A percentile compares a stretch with the other conserved stretches of the same genome.
Evolutionary conservation across 495 filamentous ascomycete species (phyloP).

Genomic region (Penicillium angulare): DNA sequence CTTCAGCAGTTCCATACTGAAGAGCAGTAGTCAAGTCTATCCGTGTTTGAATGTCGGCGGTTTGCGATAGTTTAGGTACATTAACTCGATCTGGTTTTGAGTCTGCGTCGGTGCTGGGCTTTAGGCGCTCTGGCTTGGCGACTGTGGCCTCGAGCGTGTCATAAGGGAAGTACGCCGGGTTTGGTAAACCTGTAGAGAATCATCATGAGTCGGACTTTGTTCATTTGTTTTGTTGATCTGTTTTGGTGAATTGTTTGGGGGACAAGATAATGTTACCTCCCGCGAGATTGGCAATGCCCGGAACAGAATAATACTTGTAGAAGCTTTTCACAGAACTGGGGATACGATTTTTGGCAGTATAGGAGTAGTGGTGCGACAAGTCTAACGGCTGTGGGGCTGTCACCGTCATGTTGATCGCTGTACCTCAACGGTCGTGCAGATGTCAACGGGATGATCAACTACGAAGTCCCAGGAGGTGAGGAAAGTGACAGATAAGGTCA

Average conservation of each 20-base stretch:
- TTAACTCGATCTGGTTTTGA: constrained; percentile 50
- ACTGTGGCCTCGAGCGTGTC: constrained; percentile 83
- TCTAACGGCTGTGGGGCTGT: constrained; percentile 56
- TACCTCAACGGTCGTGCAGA: constrained; percentile 24
- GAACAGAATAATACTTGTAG: constrained; percentile 82
- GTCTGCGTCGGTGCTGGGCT: constrained; percentile 57
- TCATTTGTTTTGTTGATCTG: too few species aligned
- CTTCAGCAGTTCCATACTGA: constrained; percentile 79
- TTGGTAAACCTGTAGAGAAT: constrained; percentile 63
- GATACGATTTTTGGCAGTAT: constrained; percentile 59
- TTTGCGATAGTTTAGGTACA: constrained; percentile 64
- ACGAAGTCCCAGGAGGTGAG: neutral
- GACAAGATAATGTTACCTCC: constrained; percentile 59
- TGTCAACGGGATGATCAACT: neutral
- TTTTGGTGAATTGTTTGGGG: too few species aligned
- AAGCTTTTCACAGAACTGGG: constrained; percentile 70
- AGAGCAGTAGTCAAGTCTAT: constrained; percentile 81
- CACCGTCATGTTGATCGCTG: constrained; percentile 17
- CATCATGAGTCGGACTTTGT: too few species aligned
- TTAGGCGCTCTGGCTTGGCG: constrained; percentile 69
- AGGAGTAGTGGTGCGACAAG: constrained; percentile 75
- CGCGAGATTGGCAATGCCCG: constrained; percentile 81
- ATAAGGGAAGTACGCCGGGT: constrained; percentile 80
- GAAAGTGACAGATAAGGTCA: neutral
- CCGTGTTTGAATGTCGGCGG: constrained; percentile 54